Base-by-base conservation (phyloP, 768 basidiomycete species). In the Russula olivacea region DNA sequence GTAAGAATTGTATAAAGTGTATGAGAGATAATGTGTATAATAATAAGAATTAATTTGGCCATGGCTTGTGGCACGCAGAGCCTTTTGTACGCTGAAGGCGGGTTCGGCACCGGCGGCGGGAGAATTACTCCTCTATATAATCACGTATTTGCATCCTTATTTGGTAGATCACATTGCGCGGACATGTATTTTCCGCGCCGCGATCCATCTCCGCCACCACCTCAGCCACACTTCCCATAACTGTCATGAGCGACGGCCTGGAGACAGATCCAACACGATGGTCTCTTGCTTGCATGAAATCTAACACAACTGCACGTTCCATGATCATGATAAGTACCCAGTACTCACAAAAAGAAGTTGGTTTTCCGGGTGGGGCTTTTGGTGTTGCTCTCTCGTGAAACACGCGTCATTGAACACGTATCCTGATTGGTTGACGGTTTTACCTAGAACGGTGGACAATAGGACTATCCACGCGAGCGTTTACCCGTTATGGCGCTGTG, bases 401-500 rank as follows among this genome's bases (percentile, higher is more conserved):
- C 23, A 49, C 32, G 41, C 45, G 41, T 47, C 21, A 47, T 11
- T 11, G n/a, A 49, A 19, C 23, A n/a, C 19, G 11, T 4, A n/a
- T 34, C 49, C 58, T 45, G 58, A 64, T 64, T 64, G 63, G 58
- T 38, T 38, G 28, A 55, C 23, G 32, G 14, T 1, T 12, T 36
- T 43, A 34, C 58, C 58, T 30, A 55, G 34, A 36, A 55, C 23
- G 58, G 63, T n/a, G 41, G 54, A 64, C 63, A 64, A 64, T 64
- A 25, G 59, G 12, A 32, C 34, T 5, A 19, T 5, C 28, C 45
- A 59, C 30, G 62, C 38, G n/a, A 48, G 21, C 23, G 28, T 15
- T 17, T 58, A 28, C 53, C 53, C 30, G 23, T 54, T 61, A 47
- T 7, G 17, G 53, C 15, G 17, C 12, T 48, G 12, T 54, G 15